Conservation (phyloP, 768 basidiomycete genomes). For the Naganishia vaughanmartiniae region DNA sequence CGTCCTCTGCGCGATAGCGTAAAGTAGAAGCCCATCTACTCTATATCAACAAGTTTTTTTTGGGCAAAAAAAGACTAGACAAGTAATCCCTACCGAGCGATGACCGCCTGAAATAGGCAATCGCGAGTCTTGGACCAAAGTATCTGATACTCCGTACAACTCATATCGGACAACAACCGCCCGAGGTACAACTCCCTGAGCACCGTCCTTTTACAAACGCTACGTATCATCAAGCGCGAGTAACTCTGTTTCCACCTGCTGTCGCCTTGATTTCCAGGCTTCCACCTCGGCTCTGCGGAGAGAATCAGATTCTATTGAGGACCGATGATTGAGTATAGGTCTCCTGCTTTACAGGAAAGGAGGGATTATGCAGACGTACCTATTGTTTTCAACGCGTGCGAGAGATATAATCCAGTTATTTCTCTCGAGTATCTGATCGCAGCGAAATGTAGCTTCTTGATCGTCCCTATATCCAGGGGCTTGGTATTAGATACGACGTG, state of each 20-base stretch:
- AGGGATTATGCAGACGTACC: not conserved
- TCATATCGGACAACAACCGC: not conserved
- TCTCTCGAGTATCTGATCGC: constrained; percentile 26
- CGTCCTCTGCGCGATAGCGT: not conserved
- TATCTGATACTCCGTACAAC: not conserved
- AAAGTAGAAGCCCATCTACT: not conserved
- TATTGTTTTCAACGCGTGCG: constrained; percentile 24
- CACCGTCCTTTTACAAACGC: not conserved
- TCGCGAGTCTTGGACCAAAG: not conserved
- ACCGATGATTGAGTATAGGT: not conserved
- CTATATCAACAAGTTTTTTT: not conserved
- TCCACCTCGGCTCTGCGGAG: constrained; percentile 20
- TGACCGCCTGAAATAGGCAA: not conserved
- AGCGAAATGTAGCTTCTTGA: constrained; percentile 28
- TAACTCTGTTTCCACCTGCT: constrained; percentile 19
- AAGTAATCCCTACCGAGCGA: not conserved
- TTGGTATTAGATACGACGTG: not conserved
- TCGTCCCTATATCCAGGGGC: constrained; percentile 15
- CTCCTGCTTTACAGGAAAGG: not conserved
- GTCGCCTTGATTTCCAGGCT: constrained; percentile 27
- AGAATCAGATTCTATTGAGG: constrained; percentile 7
- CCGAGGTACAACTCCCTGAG: not conserved
- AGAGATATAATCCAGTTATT: constrained; percentile 28
- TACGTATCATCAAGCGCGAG: constrained; percentile 19
- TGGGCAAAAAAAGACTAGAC: not conserved